These are phyloP conservation scores for Fagopyrum homotropicum DNA, from an alignment of 148 eudicot genomes.

Conservation along the genomic window DNA sequence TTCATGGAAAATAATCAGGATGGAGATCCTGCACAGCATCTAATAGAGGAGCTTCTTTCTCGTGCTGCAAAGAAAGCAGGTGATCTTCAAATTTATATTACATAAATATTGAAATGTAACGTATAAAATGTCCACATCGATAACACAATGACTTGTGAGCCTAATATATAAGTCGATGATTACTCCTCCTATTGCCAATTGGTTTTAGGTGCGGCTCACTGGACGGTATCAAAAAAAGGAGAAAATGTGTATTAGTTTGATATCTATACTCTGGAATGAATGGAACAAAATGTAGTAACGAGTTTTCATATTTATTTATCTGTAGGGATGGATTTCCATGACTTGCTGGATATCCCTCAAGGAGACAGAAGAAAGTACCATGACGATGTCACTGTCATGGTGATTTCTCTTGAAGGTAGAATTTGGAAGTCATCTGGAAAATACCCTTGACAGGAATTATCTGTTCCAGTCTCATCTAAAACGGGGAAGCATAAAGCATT, in stretches of 20 bases:
- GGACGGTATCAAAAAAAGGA: too few relatives aligned
- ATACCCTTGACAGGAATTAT: slow-evolving; percentile 34
- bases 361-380: slow-evolving; percentile 95
- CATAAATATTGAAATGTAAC: neutral
- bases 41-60: slow-evolving; percentile 90
- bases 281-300: too few relatives aligned
- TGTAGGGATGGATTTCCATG: slow-evolving; percentile 93
- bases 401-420: slow-evolving; percentile 90
- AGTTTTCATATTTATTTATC: neutral
- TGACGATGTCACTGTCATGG: slow-evolving; percentile 96
- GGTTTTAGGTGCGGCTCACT: too few relatives aligned
- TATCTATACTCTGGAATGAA: too few relatives aligned
- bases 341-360: slow-evolving; percentile 89
- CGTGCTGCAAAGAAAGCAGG: slow-evolving; percentile 99
- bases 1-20: slow-evolving; percentile 90
- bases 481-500: neutral
- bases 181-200: too few relatives aligned
- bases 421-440: slow-evolving; percentile 98
- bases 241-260: too few relatives aligned
- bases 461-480: neutral
- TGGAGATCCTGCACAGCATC: slow-evolving; percentile 99
- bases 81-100: slow-evolving; percentile 18
- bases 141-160: too few relatives aligned
- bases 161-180: too few relatives aligned
- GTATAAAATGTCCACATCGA: too few relatives aligned